These are phyloP conservation scores for Comarum palustre DNA, from an alignment of 306 rosid genomes.

Conservation along the genomic window DNA sequence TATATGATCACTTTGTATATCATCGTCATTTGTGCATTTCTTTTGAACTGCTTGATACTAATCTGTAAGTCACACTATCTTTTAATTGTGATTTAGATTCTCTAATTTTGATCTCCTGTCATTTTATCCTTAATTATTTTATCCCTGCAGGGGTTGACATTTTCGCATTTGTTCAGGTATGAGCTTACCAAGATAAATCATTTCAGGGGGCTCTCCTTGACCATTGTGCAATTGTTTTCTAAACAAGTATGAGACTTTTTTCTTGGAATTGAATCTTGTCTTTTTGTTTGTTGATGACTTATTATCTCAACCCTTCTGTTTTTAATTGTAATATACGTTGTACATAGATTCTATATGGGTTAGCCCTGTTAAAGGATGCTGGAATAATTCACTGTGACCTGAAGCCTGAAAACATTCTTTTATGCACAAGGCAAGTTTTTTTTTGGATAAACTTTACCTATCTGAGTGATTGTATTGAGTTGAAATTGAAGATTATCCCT, in stretches of 20 bases:
- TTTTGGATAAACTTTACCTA: constrained; percentile 15
- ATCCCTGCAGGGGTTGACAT: constrained; percentile 32
- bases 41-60: constrained; percentile 94
- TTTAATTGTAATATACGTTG: constrained; percentile 1
- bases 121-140: constrained; percentile 5
- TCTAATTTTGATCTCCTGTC: too few species aligned
- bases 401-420: constrained; percentile 98
- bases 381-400: constrained; percentile 98
- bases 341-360: constrained; percentile 78
- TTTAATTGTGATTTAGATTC: background rate
- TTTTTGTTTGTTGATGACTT: constrained; percentile 10
- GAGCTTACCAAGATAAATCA: constrained; percentile 97
- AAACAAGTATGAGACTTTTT: constrained; percentile 65
- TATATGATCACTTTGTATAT: constrained; percentile 86
- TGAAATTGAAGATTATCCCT: constrained; percentile 32
- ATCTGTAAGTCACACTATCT: constrained; percentile 67
- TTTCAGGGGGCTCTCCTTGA: constrained; percentile 89
- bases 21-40: constrained; percentile 98
- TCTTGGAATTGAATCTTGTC: constrained; percentile 17
- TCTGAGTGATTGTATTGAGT: constrained; percentile 29
- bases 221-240: constrained; percentile 89
- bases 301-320: constrained; percentile 24
- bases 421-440: constrained; percentile 74
- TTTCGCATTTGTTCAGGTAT: constrained; percentile 53
- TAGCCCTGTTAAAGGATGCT: constrained; percentile 88